These are phyloP conservation scores for Pyricularia pennisetigena DNA, from an alignment of 2,329 filamentous ascomycete species.

Conservation along the genomic window DNA sequence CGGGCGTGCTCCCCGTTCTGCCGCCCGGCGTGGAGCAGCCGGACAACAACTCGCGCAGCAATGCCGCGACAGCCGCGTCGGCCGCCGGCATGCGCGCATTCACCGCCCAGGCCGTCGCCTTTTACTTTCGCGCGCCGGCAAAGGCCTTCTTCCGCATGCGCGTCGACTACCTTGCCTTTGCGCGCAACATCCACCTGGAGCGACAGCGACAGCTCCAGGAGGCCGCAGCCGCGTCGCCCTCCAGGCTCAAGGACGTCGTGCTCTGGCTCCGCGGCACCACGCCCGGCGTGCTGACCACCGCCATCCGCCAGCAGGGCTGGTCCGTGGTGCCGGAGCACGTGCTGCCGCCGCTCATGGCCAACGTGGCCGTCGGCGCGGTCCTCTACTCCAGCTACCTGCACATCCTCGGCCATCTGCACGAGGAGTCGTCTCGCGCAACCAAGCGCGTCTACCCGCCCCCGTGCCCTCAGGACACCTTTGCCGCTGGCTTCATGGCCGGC, in stretches of 20 bases:
- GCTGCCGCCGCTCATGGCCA: constrained; percentile 65
- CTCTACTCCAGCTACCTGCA: constrained; percentile 70
- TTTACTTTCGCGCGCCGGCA: constrained; percentile 84
- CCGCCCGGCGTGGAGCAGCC: constrained; percentile 28
- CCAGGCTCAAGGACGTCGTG: constrained; percentile 29
- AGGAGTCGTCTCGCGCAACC: constrained; percentile 44
- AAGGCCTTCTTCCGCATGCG: constrained; percentile 88
- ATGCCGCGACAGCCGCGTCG: constrained; percentile 62
- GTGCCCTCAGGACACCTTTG: constrained; percentile 50
- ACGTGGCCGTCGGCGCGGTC: constrained; percentile 63
- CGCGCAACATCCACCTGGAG: constrained; percentile 40
- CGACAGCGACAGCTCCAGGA: constrained; percentile 11
- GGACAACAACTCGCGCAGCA: constrained; percentile 37
- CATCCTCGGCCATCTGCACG: constrained; percentile 54
- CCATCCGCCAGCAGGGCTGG: constrained; percentile 63
- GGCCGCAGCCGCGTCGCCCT: constrained; percentile 11
- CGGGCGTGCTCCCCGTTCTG: constrained; percentile 34
- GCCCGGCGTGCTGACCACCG: constrained; percentile 58
- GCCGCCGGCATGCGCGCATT: constrained; percentile 77
- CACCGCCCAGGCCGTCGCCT: constrained; percentile 73
- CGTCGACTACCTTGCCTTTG: constrained; percentile 68
- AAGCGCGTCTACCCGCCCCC: constrained; percentile 65
- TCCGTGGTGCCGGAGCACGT: constrained; percentile 65
- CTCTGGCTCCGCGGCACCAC: constrained; percentile 53
- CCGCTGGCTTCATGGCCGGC: constrained; percentile 61